These are phyloP conservation scores for Chalaropsis thielavioides DNA, from an alignment of 2,329 filamentous ascomycete genomes.

Conservation along the genomic window DNA sequence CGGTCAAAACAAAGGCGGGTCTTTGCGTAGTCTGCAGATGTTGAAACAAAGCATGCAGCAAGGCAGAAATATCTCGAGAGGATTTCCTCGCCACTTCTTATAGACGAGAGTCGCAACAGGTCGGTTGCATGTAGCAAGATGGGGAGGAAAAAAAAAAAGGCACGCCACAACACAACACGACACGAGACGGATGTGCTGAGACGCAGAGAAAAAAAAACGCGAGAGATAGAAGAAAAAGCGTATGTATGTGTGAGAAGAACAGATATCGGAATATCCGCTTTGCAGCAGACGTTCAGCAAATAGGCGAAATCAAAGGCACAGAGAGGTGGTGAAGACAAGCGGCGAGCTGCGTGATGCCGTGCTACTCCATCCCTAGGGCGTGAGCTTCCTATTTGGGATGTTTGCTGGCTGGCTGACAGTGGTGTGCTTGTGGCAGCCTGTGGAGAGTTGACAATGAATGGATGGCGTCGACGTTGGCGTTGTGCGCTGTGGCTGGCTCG, in stretches of 20 bases:
- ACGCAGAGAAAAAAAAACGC: neutral
- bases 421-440: neutral
- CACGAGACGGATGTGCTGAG: neutral
- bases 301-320: constrained; percentile 6
- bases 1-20: constrained; percentile 3
- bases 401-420: neutral
- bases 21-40: constrained; percentile 1
- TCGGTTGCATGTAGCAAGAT: neutral
- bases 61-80: neutral
- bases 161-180: neutral
- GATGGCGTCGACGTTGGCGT: neutral
- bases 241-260: too few species aligned
- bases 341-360: neutral
- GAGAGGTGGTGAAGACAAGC: neutral
- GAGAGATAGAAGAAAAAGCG: neutral
- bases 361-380: neutral
- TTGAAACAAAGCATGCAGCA: constrained; percentile 3
- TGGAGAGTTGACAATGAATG: neutral
- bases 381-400: constrained; percentile 3
- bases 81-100: neutral
- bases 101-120: neutral
- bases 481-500: neutral
- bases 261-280: neutral
- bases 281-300: neutral
- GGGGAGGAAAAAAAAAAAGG: neutral